phyloP scores from a whole-genome alignment of 1,284 basidiomycete genomes.

The Rhodotorula sp. region DNA sequence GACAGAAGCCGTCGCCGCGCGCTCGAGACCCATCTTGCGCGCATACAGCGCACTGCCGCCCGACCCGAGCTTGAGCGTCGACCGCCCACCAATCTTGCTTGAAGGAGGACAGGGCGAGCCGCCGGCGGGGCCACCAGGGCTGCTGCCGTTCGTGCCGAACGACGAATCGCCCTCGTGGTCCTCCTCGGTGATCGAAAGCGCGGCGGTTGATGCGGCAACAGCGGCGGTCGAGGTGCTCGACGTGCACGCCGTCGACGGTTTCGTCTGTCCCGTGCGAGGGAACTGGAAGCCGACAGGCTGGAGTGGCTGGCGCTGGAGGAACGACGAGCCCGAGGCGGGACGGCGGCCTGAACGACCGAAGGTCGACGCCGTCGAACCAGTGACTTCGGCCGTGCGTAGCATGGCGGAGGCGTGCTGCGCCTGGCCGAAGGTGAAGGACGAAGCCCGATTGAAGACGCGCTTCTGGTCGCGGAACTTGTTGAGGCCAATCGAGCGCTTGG shows the following conservation, averaged over 20 bases:
- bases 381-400: slow-evolving; percentile 14
- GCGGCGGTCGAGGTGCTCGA: background rate
- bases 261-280: slow-evolving; percentile 11
- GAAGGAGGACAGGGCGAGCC: slow-evolving; percentile 38
- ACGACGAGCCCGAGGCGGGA: background rate
- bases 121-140: slow-evolving; percentile 25
- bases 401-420: slow-evolving; percentile 33
- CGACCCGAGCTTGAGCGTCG: slow-evolving; percentile 29
- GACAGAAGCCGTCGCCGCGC: slow-evolving; percentile 29
- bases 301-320: slow-evolving; percentile 15
- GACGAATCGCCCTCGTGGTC: slow-evolving; percentile 41
- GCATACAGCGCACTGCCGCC: slow-evolving; percentile 15
- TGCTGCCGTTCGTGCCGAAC: slow-evolving; percentile 39
- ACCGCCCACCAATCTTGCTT: slow-evolving; percentile 25
- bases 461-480: slow-evolving; percentile 85
- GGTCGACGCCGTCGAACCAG: background rate
- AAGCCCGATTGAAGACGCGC: slow-evolving; percentile 40
- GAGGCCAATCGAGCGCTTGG: slow-evolving; percentile 77
- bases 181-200: slow-evolving; percentile 33
- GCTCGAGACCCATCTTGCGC: slow-evolving; percentile 23
- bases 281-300: slow-evolving; percentile 33
- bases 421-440: slow-evolving; percentile 40
- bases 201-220: slow-evolving; percentile 1
- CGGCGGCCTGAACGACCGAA: background rate
- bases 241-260: background rate